These are phyloP conservation scores for Leishmania amazonensis DNA, from an alignment of 208 protist genomes.

Conservation along the genomic window DNA sequence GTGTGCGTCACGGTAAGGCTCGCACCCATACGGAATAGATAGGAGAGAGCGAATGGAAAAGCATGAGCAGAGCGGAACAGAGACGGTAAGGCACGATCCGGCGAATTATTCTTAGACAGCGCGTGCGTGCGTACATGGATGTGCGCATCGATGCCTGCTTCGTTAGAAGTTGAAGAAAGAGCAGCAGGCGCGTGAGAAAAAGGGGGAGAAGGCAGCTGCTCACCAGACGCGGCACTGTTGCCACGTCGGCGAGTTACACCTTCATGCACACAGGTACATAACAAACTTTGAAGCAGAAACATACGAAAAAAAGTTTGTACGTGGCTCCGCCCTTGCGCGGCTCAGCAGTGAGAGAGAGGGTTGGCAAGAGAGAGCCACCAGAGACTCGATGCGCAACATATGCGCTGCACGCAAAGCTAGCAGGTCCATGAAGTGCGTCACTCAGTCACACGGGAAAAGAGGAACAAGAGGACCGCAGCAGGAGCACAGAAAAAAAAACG, in stretches of 20 bases:
- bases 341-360: neutral
- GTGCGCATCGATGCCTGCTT: neutral
- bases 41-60: no score
- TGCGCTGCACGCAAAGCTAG: neutral
- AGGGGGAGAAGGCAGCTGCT: neutral
- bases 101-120: neutral
- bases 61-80: neutral
- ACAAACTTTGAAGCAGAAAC: neutral
- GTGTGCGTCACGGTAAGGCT: neutral
- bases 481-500: neutral
- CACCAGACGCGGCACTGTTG: no score
- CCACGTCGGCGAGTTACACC: neutral
- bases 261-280: constrained; percentile 3
- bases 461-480: neutral
- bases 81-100: no score
- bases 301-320: neutral
- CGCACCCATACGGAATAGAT: no score
- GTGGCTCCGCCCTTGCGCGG: neutral
- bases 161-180: neutral
- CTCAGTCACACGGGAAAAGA: neutral
- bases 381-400: neutral
- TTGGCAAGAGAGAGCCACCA: neutral
- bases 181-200: neutral
- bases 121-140: neutral
- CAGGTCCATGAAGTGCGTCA: neutral